A percentile compares a stretch with the other conserved stretches of the same genome.
Evolutionary conservation across 1,284 basidiomycete species (phyloP).

Genomic region (Pascua guehoae): DNA sequence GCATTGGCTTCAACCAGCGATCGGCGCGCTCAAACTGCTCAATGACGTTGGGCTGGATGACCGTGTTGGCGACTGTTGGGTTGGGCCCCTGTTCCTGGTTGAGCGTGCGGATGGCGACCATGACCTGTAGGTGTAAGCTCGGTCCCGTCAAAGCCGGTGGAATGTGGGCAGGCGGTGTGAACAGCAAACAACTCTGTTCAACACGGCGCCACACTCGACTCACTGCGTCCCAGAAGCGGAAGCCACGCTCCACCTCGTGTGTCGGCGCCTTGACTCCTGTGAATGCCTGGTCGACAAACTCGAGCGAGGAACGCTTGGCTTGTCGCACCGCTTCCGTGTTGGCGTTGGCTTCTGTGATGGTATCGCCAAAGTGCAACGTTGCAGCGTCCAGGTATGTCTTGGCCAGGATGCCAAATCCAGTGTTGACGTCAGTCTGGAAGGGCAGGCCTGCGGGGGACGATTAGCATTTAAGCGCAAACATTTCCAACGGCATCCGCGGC

Average conservation of each 20-base stretch:
- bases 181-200: constrained; percentile 6
- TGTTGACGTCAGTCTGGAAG: constrained; percentile 95
- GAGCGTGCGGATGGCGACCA: constrained; percentile 81
- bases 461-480: constrained; percentile 12
- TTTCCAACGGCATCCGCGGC: background rate
- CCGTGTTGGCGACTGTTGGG: constrained; percentile 54
- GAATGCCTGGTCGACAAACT: constrained; percentile 92
- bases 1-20: constrained; percentile 85
- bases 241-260: constrained; percentile 86
- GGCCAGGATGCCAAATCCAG: constrained; percentile 92
- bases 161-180: background rate
- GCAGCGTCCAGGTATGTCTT: constrained; percentile 94
- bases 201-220: constrained; percentile 47
- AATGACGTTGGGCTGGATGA: constrained; percentile 60
- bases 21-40: constrained; percentile 94
- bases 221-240: constrained; percentile 97
- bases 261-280: constrained; percentile 78
- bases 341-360: constrained; percentile 55
- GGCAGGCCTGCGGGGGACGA: constrained; percentile 57
- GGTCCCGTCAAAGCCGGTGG: background rate
- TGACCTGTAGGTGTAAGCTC: constrained; percentile 57
- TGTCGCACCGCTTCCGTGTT: constrained; percentile 72
- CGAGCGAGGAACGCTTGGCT: constrained; percentile 80
- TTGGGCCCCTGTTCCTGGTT: constrained; percentile 72
- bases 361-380: constrained; percentile 71